These are phyloP conservation scores for Hirschfeldia incana DNA, from an alignment of 345 rosid genomes.

Conservation along the genomic window DNA sequence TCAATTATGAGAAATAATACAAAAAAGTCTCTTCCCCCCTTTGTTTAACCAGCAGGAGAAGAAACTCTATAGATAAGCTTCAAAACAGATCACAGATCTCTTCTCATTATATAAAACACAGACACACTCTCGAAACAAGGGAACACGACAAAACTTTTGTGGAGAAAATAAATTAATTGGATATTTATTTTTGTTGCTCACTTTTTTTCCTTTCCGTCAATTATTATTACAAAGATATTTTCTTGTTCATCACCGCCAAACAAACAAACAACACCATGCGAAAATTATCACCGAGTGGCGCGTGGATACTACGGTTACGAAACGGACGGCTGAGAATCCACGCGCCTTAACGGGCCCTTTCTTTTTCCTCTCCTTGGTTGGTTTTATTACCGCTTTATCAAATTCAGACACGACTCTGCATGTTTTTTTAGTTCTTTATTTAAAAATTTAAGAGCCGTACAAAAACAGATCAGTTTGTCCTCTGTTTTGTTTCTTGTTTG, in stretches of 20 bases:
- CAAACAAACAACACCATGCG: neutral
- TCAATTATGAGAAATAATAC: neutral
- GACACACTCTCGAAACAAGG: neutral
- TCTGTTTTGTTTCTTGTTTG: slow-evolving; percentile 32
- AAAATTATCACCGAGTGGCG: slow-evolving; percentile 27
- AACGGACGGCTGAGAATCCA: slow-evolving; percentile 38
- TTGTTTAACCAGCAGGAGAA: neutral
- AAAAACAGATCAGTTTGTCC: slow-evolving; percentile 30
- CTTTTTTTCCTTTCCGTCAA: neutral
- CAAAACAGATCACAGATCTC: slow-evolving; percentile 14
- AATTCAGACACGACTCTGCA: slow-evolving; percentile 38
- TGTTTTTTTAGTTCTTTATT: neutral
- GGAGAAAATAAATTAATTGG: neutral
- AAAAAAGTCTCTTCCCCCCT: neutral
- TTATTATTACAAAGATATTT: slow-evolving; percentile 25
- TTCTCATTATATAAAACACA: slow-evolving; percentile 27
- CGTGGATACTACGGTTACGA: slow-evolving; percentile 35
- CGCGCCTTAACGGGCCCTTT: slow-evolving; percentile 29
- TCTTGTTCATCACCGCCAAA: neutral
- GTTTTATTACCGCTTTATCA: slow-evolving; percentile 17
- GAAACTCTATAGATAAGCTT: slow-evolving; percentile 22
- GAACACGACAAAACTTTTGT: slow-evolving; percentile 16
- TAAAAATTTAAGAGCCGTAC: slow-evolving; percentile 36
- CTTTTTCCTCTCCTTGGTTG: neutral
- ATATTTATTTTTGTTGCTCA: neutral